Base-by-base conservation (phyloP, 1,284 basidiomycete species). In the Coriolopsis trogii region DNA sequence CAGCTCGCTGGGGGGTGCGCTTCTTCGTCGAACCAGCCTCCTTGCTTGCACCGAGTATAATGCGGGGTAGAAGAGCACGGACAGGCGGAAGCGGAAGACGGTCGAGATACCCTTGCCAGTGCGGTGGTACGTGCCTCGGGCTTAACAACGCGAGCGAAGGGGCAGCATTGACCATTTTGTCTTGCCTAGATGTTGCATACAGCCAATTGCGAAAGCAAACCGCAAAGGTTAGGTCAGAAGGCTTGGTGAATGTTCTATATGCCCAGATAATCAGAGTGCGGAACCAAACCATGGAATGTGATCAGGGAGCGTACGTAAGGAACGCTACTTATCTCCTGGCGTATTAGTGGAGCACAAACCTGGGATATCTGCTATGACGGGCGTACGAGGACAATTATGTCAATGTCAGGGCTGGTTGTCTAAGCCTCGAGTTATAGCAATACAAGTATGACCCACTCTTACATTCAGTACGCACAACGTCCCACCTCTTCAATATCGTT, bases 191-290 rank as follows among this genome's bases (percentile, higher is more conserved):
- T 4, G 46, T 56, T 3, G 54, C 40, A 28, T 51, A 49, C 15
- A 49, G 26, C 55, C 55, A 56, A 20, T 50, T 46, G n/a, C 55
- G 51, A 43, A 56, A 52, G 7, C 18, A 37, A 7, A 56, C 48
- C 1, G 55, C 44, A 4, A 56, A 42, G 0, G 55, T 56, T 20
- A 56, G 36, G 16, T 56, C 55, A 18, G 51, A 42, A 3, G 55
- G 51, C 36, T 50, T 53, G 21, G 49, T 3, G 7, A 53, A 38
- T 5, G 46, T 44, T 4, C 55, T 56, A n/a, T 8, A 26, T 13
- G 13, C 15, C 20, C n/a, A n/a, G n/a, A n/a, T n/a, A n/a, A n/a
- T n/a, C n/a, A n/a, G n/a, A n/a, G n/a, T n/a, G n/a, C n/a, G n/a
- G n/a, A n/a, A n/a, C n/a, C n/a, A n/a, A n/a, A n/a, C n/a, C n/a